Base-by-base conservation (phyloP, 768 basidiomycete species). In the Termitomyces heimii region DNA sequence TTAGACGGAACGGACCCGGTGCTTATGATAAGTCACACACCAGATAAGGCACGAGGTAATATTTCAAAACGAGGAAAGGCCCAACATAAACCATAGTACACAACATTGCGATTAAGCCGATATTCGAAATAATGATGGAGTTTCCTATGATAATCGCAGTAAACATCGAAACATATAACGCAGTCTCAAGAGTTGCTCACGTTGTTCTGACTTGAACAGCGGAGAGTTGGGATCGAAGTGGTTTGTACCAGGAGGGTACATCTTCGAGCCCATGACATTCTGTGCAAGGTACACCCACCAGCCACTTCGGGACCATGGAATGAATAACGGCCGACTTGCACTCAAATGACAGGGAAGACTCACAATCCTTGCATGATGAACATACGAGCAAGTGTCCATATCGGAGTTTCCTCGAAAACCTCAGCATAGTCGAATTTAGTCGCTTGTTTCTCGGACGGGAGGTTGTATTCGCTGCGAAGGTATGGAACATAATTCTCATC, bases 401-500 rank as follows among this genome's bases (percentile, higher is more conserved):
- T 63, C 1, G 80, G 80, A 1, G 80, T 80, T 64, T 82, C 80
- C 56, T 80, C 80, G 54, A 82, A 81, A 20, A 77, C 68, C 48
- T 82, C 79, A 3, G 69, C 65, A 62, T 81, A 82, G 63, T 80
- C 77, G 13, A 70, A 62, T 35, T 66, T 70, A 1, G 71, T 74
- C 3, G 75, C 75, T 26, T 63, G 65, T 48, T 67, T 67, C 60
- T 73, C 70, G 5, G 70, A 63, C 0, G 80, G 79, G 5, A 81
- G 67, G 28, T 71, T 69, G 58, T 68, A 77, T 56, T 75, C 71
- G 54, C 70, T 70, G 39, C 72, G 72, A 52, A 71, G 70, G 55
- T 77, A 74, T 45, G 85, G 86, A 5, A 88, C 81, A 57, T 83
- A 87, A 61, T 89, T 89, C 67, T 91, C 87, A 64, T 93, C 89